Evolutionary conservation across 75 land plant species (phyloP).

Genomic region (Larix kaempferi): DNA sequence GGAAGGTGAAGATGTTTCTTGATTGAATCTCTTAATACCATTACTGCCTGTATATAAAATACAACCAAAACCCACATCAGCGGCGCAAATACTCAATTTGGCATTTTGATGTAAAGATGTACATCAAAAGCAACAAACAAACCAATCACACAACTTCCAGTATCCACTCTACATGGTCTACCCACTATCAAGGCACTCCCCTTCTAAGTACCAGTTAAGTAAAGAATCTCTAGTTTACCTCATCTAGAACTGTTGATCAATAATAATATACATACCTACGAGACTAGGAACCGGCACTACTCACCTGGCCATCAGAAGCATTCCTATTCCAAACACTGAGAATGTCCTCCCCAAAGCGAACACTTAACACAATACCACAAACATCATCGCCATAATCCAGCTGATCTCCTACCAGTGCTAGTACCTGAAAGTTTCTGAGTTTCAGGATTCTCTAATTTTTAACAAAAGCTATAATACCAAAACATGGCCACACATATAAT

Average conservation of each 20-base stretch:
- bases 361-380: constrained; percentile 94
- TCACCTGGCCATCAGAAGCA: constrained; percentile 93
- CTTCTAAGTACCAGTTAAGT: not conserved
- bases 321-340: constrained; percentile 96
- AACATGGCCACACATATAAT: not conserved
- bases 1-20: constrained; percentile 91
- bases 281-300: not conserved
- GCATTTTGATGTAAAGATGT: too few relatives aligned
- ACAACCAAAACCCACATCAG: not conserved
- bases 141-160: not conserved
- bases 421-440: constrained; percentile 41
- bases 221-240: not conserved
- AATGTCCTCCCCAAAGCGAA: constrained; percentile 93
- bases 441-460: not conserved
- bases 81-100: not conserved
- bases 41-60: constrained; percentile 68
- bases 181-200: not conserved
- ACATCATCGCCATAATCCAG: constrained; percentile 90
- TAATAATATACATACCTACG: not conserved
- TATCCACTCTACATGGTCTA: not conserved
- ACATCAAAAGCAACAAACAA: not conserved
- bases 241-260: not conserved
- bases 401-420: constrained; percentile 95
- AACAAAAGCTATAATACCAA: not conserved
- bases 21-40: constrained; percentile 87